Conservation (phyloP, 352 stramenopile genomes). For the Globisporangium spinosum region DNA sequence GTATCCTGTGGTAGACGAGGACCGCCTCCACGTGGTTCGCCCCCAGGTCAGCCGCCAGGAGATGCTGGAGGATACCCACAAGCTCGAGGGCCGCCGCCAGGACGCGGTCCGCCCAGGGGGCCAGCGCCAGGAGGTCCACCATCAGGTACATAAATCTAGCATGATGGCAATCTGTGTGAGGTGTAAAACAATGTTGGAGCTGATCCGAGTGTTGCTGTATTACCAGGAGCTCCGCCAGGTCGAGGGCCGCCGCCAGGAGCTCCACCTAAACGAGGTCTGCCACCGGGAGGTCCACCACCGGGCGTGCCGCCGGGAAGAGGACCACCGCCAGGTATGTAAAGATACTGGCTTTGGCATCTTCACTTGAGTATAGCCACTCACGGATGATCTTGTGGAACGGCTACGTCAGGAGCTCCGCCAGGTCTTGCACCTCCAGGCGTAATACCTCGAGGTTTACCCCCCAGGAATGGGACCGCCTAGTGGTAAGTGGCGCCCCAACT, state of each 20-base stretch:
- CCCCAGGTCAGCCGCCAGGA: slow-evolving; percentile 25
- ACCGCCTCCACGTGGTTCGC: slow-evolving; percentile 32
- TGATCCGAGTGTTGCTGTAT: slow-evolving; percentile 6
- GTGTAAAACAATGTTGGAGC: background rate
- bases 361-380: background rate
- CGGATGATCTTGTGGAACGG: background rate
- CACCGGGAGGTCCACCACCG: slow-evolving; percentile 17
- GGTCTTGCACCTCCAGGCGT: slow-evolving; percentile 14
- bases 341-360: background rate
- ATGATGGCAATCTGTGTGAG: background rate
- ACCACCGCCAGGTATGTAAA: slow-evolving; percentile 26
- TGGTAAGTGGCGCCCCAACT: background rate
- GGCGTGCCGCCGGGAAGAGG: slow-evolving; percentile 25
- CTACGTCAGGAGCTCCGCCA: slow-evolving; percentile 18
- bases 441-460: slow-evolving; percentile 11
- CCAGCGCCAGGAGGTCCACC: slow-evolving; percentile 40
- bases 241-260: slow-evolving; percentile 23
- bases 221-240: slow-evolving; percentile 7
- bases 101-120: slow-evolving; percentile 28
- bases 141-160: slow-evolving; percentile 25
- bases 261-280: slow-evolving; percentile 17
- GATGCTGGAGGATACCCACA: slow-evolving; percentile 39
- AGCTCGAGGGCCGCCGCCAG: slow-evolving; percentile 46
- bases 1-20: slow-evolving; percentile 13
- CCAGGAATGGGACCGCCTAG: slow-evolving; percentile 15